These are phyloP conservation scores for Phytophthora chlamydospora DNA, from an alignment of 352 stramenopile genomes.

Conservation along the genomic window DNA sequence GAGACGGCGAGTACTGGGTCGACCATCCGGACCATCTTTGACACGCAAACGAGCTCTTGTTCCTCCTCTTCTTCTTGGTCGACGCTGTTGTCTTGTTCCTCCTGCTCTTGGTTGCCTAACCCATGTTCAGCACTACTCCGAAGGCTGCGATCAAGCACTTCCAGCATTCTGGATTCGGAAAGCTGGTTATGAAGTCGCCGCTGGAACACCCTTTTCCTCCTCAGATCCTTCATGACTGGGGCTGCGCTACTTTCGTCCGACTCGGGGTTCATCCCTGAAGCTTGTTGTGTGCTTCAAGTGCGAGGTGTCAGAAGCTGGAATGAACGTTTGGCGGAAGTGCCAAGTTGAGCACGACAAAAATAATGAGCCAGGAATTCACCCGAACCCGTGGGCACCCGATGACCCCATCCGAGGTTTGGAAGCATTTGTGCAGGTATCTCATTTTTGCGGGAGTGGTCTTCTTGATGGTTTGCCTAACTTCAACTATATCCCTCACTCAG, in stretches of 20 bases:
- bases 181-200: constrained; percentile 66
- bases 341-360: constrained; percentile 15
- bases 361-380: constrained; percentile 8
- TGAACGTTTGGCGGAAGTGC: neutral
- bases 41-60: constrained; percentile 78
- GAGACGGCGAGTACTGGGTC: constrained; percentile 12
- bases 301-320: neutral
- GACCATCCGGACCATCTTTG: constrained; percentile 63
- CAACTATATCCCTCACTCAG: constrained; percentile 2
- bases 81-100: constrained; percentile 20
- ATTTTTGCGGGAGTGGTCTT: neutral
- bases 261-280: constrained; percentile 41
- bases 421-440: constrained; percentile 44
- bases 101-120: constrained; percentile 42
- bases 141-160: constrained; percentile 64
- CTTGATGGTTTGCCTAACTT: neutral
- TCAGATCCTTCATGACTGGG: constrained; percentile 4
- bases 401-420: constrained; percentile 45
- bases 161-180: constrained; percentile 71
- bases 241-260: constrained; percentile 3
- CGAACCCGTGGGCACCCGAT: constrained; percentile 45
- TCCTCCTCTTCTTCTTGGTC: constrained; percentile 47
- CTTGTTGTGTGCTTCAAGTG: neutral
- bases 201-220: constrained; percentile 43
- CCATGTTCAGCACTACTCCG: constrained; percentile 3